phyloP scores from a whole-genome alignment of 139 green algal species.

The Pseudopediastrum boryanum region DNA sequence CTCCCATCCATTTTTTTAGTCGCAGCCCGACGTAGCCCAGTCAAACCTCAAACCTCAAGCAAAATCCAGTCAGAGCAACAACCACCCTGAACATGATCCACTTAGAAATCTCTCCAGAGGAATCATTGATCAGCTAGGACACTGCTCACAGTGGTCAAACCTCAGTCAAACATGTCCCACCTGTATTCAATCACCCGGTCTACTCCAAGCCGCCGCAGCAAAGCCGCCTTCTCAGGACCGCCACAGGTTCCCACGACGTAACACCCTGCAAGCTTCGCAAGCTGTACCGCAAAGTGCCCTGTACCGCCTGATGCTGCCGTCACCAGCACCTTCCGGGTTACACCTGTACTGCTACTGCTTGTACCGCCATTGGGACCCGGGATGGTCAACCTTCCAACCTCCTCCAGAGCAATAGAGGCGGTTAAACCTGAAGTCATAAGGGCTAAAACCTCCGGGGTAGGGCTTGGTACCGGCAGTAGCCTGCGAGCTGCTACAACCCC shows the following conservation, averaged over 20 bases:
- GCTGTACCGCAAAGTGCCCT: slow-evolving; percentile 94
- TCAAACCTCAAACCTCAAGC: too few relatives aligned
- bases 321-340: slow-evolving; percentile 79
- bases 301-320: slow-evolving; percentile 93
- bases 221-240: slow-evolving; percentile 69
- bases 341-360: background rate
- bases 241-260: slow-evolving; percentile 91
- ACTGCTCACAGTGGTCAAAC: background rate
- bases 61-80: too few relatives aligned
- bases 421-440: slow-evolving; percentile 84
- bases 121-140: too few relatives aligned
- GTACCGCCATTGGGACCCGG: background rate
- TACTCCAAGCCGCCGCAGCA: slow-evolving; percentile 81
- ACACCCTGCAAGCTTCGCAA: slow-evolving; percentile 85
- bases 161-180: slow-evolving; percentile 7
- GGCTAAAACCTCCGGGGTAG: slow-evolving; percentile 74
- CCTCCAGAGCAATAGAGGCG: slow-evolving; percentile 71
- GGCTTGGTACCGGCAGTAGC: slow-evolving; percentile 52
- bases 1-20: too few relatives aligned
- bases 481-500: slow-evolving; percentile 40
- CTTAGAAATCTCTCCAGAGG: too few relatives aligned
- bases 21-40: too few relatives aligned
- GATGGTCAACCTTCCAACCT: slow-evolving; percentile 30
- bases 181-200: slow-evolving; percentile 89
- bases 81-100: too few relatives aligned